phyloP scores from a whole-genome alignment of 495 filamentous ascomycete species.

The Podospora didyma region DNA sequence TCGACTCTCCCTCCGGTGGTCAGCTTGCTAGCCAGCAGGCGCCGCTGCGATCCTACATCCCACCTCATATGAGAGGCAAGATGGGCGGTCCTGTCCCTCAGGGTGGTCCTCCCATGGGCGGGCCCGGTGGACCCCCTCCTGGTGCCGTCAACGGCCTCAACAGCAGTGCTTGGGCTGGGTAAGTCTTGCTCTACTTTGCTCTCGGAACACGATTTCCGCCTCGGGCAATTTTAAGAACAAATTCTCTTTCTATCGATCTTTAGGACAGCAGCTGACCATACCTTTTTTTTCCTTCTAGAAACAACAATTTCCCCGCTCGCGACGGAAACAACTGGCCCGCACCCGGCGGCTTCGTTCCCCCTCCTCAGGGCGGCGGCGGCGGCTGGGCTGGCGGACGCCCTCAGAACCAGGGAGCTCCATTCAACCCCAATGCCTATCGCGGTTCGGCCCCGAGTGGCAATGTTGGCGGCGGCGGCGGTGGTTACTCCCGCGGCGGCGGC shows the following conservation, averaged over 20 bases:
- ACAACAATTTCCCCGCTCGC: constrained; percentile 42
- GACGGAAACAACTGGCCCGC: constrained; percentile 20
- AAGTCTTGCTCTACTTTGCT: constrained; percentile 27
- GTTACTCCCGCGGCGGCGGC: constrained; percentile 58
- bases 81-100: constrained; percentile 34
- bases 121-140: constrained; percentile 27
- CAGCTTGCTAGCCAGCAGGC: constrained; percentile 48
- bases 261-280: constrained; percentile 15
- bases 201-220: too few species aligned
- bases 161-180: constrained; percentile 63
- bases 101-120: constrained; percentile 21
- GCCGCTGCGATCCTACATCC: constrained; percentile 76
- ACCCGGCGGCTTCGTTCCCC: constrained; percentile 22
- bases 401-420: constrained; percentile 27
- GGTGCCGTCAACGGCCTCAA: constrained; percentile 45
- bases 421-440: constrained; percentile 60
- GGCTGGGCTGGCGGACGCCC: constrained; percentile 10
- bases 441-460: constrained; percentile 58
- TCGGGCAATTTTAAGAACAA: too few species aligned
- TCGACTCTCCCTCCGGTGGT: constrained; percentile 56
- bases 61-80: constrained; percentile 82
- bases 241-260: neutral
- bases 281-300: constrained; percentile 20
- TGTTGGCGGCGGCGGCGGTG: constrained; percentile 37
- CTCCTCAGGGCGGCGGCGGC: constrained; percentile 21